phyloP scores from a whole-genome alignment of 2,329 filamentous ascomycete species.

The Venturia aucupariae region DNA sequence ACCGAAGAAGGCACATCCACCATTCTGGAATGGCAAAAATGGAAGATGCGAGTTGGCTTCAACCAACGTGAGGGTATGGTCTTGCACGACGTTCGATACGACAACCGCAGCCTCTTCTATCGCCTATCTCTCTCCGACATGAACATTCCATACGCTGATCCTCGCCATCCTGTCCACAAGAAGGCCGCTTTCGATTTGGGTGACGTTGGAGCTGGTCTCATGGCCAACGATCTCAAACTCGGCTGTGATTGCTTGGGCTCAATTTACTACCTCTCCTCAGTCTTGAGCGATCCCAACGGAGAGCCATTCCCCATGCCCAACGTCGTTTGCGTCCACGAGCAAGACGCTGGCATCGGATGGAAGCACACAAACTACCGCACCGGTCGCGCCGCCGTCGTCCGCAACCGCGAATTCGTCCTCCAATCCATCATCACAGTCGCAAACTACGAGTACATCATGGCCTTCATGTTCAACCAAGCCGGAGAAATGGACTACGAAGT shows the following conservation, averaged over 20 bases:
- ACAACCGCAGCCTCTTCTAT: slow-evolving; percentile 56
- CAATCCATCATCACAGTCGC: slow-evolving; percentile 63
- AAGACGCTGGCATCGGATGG: slow-evolving; percentile 59
- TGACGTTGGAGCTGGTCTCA: slow-evolving; percentile 55
- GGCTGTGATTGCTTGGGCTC: slow-evolving; percentile 63
- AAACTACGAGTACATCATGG: slow-evolving; percentile 67
- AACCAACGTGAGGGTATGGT: slow-evolving; percentile 62
- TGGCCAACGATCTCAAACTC: slow-evolving; percentile 59
- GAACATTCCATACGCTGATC: slow-evolving; percentile 55
- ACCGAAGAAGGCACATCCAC: slow-evolving; percentile 44
- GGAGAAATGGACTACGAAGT: slow-evolving; percentile 59
- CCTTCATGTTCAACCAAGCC: slow-evolving; percentile 63
- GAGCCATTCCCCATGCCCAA: slow-evolving; percentile 53
- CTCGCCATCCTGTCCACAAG: slow-evolving; percentile 57
- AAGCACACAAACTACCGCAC: slow-evolving; percentile 67
- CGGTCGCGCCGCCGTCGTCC: slow-evolving; percentile 51
- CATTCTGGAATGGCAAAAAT: slow-evolving; percentile 58
- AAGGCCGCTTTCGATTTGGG: slow-evolving; percentile 64
- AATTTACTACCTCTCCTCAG: slow-evolving; percentile 56
- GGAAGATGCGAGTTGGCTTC: slow-evolving; percentile 60
- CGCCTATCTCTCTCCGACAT: slow-evolving; percentile 58
- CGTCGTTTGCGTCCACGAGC: slow-evolving; percentile 60
- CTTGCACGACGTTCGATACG: slow-evolving; percentile 54
- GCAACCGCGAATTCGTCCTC: slow-evolving; percentile 56
- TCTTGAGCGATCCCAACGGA: slow-evolving; percentile 51